Base-by-base conservation (phyloP, 2,329 filamentous ascomycete genomes). In the Myriangium duriaei region DNA sequence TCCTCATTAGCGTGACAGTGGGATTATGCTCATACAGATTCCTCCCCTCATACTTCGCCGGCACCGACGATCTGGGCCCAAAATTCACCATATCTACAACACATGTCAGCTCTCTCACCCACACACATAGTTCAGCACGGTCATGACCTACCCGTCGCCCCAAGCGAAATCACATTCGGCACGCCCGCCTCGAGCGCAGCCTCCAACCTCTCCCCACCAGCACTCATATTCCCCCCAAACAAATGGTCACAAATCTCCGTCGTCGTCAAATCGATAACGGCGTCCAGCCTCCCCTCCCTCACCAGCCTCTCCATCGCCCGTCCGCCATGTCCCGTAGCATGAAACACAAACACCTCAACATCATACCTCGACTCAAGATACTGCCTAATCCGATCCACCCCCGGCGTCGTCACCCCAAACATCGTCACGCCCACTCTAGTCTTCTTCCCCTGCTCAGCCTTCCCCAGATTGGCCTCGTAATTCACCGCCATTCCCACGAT, bases 391-490 rank as follows among this genome's bases (percentile, higher is more conserved):
- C 53, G 56, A 32, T 76, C 69, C 0, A 76, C 77, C 9, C 69
- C 72, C 0, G 77, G 76, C 0, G 78, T 83, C 0, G 79, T 84
- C 5, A 83, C 77, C 2, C 79, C 79, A 49, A 82, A 83, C 79
- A 83, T 83, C 2, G 78, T 81, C 15, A 82, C 69, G 0, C 69
- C 79, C 5, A 83, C 61, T 0, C 68, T 60, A 39, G 65, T 68
- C 47, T 64, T 66, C 6, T 16, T 15, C 14, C 3, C 39, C 19
- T 13, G 31, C 37, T 46, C 24, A 19, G 42, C 13, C 16, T 32
- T 32, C 7, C 40, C 30, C 2, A 49, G 33, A 3, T 40, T 41
- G 5, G 34, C 39, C 28, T 53, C 47, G 41, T 72, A 74, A 0
- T 63, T 56, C 2, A 45, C 42, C 0, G 73, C 69, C 66, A 79